A percentile compares a stretch with the other conserved stretches of the same genome.
Conservation (phyloP, 148 eudicot species). For the Rheum nobile region DNA sequence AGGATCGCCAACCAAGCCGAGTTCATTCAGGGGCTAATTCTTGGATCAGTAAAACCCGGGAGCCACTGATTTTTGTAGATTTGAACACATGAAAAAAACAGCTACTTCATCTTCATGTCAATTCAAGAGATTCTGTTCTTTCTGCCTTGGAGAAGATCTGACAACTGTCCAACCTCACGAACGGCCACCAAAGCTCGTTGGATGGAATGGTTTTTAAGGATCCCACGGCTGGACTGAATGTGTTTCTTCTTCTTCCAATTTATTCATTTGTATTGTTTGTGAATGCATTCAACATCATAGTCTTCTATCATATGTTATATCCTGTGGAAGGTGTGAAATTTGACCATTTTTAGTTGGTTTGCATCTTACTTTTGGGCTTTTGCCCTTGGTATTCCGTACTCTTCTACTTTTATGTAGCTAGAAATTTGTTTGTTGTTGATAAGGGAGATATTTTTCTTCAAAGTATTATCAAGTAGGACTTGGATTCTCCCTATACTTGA, state of each 20-base stretch:
- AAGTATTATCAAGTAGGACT: too few relatives aligned
- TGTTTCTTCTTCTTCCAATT: background rate
- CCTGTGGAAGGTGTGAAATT: background rate
- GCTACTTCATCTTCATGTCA: background rate
- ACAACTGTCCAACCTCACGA: background rate
- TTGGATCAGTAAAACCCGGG: background rate
- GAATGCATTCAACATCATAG: background rate
- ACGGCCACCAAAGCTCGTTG: background rate
- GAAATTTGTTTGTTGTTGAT: background rate
- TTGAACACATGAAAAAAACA: background rate
- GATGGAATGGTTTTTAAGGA: background rate
- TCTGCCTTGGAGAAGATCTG: background rate
- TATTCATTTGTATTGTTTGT: constrained; percentile 5
- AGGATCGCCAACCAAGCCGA: constrained; percentile 34
- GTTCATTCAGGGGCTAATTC: constrained; percentile 21
- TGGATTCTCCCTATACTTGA: too few relatives aligned
- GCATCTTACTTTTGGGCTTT: background rate
- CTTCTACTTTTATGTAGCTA: background rate
- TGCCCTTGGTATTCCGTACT: background rate
- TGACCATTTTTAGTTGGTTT: background rate
- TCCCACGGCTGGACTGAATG: background rate
- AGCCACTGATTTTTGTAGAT: constrained; percentile 3
- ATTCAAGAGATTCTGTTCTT: background rate
- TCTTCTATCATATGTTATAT: background rate
- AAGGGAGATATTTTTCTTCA: background rate